A percentile compares a stretch with the other conserved stretches of the same genome.
These are phyloP conservation scores for Auricularia cornea DNA, from an alignment of 768 basidiomycete genomes.

Conservation along the genomic window DNA sequence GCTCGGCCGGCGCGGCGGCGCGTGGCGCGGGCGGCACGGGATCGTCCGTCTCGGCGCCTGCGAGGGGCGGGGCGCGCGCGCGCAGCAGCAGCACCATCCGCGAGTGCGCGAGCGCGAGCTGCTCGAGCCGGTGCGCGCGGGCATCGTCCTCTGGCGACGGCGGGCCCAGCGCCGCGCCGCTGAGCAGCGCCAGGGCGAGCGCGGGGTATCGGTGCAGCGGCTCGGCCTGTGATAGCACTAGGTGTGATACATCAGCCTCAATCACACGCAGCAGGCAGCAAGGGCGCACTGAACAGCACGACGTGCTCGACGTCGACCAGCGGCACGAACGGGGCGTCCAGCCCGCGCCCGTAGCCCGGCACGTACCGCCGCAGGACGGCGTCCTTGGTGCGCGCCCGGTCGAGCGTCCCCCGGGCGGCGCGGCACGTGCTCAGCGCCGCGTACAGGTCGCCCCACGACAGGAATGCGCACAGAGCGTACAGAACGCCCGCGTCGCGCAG, in stretches of 20 bases:
- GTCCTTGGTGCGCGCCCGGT: too few species aligned
- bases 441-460: too few species aligned
- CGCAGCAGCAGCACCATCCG: slow-evolving; percentile 69
- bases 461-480: too few species aligned
- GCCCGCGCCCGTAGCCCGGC: too few species aligned
- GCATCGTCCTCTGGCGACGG: slow-evolving; percentile 15
- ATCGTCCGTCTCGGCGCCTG: slow-evolving; percentile 3
- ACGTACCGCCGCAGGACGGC: too few species aligned
- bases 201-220: slow-evolving; percentile 65
- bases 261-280: not conserved
- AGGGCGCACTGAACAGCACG: not conserved
- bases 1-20: slow-evolving; percentile 6
- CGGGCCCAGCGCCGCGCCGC: slow-evolving; percentile 15
- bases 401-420: too few species aligned
- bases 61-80: slow-evolving; percentile 24
- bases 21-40: not conserved
- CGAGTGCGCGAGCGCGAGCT: slow-evolving; percentile 47
- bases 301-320: not conserved
- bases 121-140: slow-evolving; percentile 5
- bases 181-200: slow-evolving; percentile 50
- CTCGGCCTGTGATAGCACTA: slow-evolving; percentile 58
- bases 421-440: too few species aligned
- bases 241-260: not conserved
- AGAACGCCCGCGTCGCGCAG: too few species aligned
- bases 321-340: too few species aligned